Evolutionary conservation across 352 stramenopile genomes (phyloP), one percentile per base, ranked within the genome.

Genomic region (Blastocystis hominis): DNA sequence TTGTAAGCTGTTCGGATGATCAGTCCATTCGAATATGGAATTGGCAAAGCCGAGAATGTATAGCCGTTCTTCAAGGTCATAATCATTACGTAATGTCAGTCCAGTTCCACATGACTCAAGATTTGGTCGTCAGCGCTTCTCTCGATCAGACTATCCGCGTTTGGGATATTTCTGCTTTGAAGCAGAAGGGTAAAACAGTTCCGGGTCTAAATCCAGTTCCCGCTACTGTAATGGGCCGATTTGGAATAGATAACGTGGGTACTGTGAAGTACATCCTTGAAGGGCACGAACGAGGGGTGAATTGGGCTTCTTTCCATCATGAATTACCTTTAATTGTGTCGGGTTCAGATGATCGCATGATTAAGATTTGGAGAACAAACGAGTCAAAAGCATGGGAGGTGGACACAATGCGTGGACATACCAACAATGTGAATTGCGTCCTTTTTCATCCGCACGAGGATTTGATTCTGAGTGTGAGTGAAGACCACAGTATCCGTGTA

Each of bases 61-160:
- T 99, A 38, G 97, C 94, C 20, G 97, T 99, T 56, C 92, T 99
- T 81, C 98, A 96, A 50, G 97, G 97, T 47, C 97, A 99, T 92
- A 99, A 99, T 90, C 96, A 99, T 93, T 99, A 98, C 91, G 96
- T 99, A 88, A 99, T 99, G 97, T 98, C 96, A 90, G 97, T 96
- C 0, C 90, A 93, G 20, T 99, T 99, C 91, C 97, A 99, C 91
- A 96, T 96, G 2, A 97, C 97, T 89, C 96, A 99, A 89, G 96
- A 98, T 92, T 92, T 98, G 20, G 97, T 99, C 88, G 96, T 98
- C 61, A 98, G 94, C 53, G 96, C 97, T 34, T 98, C 94, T 62
- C 92, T 99, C 63, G 97, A 99, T 91, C 96, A 99, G 91, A 99
- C 96, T 0, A 95, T 99, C 17, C 92, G 97, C 30, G 97, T 99